Evolutionary conservation across 1,139 yeast genomes (phyloP), one percentile per base, ranked within the genome.

Genomic region (Zygosaccharomyces pseudobailii): DNA sequence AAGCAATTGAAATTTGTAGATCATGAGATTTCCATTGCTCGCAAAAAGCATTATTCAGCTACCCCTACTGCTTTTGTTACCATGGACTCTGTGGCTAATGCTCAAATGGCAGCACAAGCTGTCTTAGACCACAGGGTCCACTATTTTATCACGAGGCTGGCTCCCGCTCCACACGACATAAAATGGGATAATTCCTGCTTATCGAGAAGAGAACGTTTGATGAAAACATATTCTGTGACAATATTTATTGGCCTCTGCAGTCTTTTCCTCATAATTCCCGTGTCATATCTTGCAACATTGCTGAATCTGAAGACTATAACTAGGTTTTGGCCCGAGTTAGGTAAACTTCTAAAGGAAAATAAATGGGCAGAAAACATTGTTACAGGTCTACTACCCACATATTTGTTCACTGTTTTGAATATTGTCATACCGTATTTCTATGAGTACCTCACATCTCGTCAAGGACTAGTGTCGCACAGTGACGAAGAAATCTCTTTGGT

Each of bases 51-150:
- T 51, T 84, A 80, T 55, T 79, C 89, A 0, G 82, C 89, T 25
- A 74, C 86, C 0, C 82, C 87, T 7, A 78, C 87, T 7, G 92
- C 92, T 0, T 85, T 85, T 59, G 78, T 85, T 5, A 85, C 92
- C 0, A 84, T 85, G 92, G 88, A 84, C 54, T 80, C 88, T 0
- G 92, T 84, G 0, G 92, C 92, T 0, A 80, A 86, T 40, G 92
- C 92, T 0, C 94, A 85, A 65, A 84, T 84, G 87, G 86, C 87
- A 3, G 92, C 92, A 0, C 94, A 85, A 60, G 85, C 92, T 0
- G 86, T 85, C 0, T 66, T 85, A 46, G 92, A 85, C 59, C 92
- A 92, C 5, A 72, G 87, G 50, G 89, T 83, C 7, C 82, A 84
- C 60, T 82, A 80, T 55, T 70, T 85, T 47, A 82, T 84, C 51